Percentiles rank a stretch among this genome's conserved stretches.
Conservation (phyloP, 257 asterid species). For the Anisodus acutangulus region DNA sequence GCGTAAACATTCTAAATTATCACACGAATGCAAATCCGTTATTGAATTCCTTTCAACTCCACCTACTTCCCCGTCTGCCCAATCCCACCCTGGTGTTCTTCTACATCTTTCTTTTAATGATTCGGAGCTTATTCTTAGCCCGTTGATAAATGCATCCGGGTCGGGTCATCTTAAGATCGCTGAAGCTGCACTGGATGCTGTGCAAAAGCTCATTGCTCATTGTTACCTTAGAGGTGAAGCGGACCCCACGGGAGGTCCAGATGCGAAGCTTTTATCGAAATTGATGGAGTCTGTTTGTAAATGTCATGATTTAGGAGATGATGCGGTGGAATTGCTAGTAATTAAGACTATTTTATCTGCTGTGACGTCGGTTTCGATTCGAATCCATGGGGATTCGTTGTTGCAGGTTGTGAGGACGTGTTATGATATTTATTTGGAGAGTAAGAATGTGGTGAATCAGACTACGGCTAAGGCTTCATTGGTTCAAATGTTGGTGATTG, state of each 20-base stretch:
- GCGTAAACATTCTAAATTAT: constrained; percentile 95
- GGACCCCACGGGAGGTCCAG: constrained; percentile 78
- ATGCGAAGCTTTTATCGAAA: constrained; percentile 64
- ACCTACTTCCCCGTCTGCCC: constrained; percentile 54
- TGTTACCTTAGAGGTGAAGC: constrained; percentile 90
- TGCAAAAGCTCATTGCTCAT: constrained; percentile 85
- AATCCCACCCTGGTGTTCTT: constrained; percentile 71
- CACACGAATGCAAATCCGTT: constrained; percentile 83
- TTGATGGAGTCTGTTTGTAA: constrained; percentile 83
- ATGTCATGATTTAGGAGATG: constrained; percentile 89
- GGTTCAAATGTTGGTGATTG: constrained; percentile 96
- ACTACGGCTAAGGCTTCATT: constrained; percentile 94
- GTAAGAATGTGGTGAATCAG: constrained; percentile 94
- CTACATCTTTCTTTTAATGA: constrained; percentile 70
- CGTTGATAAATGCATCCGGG: constrained; percentile 71
- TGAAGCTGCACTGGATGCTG: constrained; percentile 92
- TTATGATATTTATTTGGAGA: constrained; percentile 78
- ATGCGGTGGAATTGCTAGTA: constrained; percentile 72
- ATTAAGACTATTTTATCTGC: constrained; percentile 84
- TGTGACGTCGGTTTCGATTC: constrained; percentile 76
- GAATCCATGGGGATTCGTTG: constrained; percentile 91
- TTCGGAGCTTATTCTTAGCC: constrained; percentile 76
- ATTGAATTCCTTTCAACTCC: constrained; percentile 64
- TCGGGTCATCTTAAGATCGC: constrained; percentile 70
- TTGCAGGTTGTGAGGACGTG: constrained; percentile 89